Evolutionary conservation across 441 rosid genomes (phyloP).

Genomic region (Bruguiera hainesii): DNA sequence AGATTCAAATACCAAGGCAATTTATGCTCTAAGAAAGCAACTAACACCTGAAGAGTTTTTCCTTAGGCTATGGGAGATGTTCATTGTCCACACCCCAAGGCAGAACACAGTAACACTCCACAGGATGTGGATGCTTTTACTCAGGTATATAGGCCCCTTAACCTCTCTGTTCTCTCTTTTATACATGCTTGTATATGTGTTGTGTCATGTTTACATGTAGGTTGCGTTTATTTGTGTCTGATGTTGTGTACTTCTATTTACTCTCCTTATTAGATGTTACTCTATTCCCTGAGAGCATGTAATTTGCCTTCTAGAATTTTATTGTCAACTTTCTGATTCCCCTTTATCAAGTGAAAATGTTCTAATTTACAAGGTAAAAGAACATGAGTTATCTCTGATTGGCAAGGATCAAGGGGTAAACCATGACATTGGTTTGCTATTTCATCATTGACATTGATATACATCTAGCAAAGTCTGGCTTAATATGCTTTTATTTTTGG

Average conservation of each 20-base stretch:
- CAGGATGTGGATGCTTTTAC: constrained; percentile 10
- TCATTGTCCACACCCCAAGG: neutral
- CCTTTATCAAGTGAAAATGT: neutral
- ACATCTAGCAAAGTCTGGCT: neutral
- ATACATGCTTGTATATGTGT: neutral
- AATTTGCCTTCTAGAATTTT: too few species aligned
- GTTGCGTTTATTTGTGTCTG: neutral
- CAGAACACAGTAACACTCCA: neutral
- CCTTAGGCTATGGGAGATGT: neutral
- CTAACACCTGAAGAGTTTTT: neutral
- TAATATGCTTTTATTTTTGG: neutral
- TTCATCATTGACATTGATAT: neutral
- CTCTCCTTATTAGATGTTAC: neutral
- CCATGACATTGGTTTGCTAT: neutral
- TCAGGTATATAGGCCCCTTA: constrained; percentile 13
- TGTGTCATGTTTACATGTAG: constrained; percentile 6
- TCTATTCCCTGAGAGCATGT: too few species aligned
- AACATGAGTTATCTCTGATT: too few species aligned
- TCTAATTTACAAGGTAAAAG: too few species aligned
- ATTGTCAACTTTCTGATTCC: too few species aligned
- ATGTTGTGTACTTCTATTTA: too few species aligned
- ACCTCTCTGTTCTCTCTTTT: neutral
- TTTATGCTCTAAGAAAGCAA: neutral
- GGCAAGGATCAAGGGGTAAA: neutral
- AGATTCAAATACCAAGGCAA: neutral